These are phyloP conservation scores for Beverwykella pulmonaria DNA, from an alignment of 495 filamentous ascomycete species.

Conservation along the genomic window DNA sequence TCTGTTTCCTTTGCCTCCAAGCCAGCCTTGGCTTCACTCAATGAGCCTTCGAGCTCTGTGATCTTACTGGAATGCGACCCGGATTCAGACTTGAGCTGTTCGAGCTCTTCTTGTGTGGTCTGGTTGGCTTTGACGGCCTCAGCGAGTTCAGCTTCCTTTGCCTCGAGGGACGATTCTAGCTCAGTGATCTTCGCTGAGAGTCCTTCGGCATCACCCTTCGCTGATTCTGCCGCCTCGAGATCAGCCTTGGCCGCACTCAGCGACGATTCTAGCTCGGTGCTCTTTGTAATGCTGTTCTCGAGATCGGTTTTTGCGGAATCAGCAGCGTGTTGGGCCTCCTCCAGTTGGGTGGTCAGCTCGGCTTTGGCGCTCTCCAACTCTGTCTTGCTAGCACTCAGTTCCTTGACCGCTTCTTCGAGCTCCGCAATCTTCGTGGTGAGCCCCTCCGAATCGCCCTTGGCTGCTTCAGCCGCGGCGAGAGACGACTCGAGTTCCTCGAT, in stretches of 20 bases:
- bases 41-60: slow-evolving; percentile 10
- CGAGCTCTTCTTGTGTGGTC: not conserved
- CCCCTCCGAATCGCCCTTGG: not conserved
- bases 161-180: slow-evolving; percentile 9
- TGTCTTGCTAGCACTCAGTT: not conserved
- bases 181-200: slow-evolving; percentile 5
- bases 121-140: not conserved
- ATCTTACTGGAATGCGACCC: slow-evolving; percentile 5
- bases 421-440: slow-evolving; percentile 7
- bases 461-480: not conserved
- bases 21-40: slow-evolving; percentile 5
- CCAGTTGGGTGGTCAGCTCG: not conserved
- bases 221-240: not conserved
- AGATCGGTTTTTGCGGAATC: slow-evolving; percentile 21
- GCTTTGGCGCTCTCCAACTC: not conserved
- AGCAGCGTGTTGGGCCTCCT: slow-evolving; percentile 1
- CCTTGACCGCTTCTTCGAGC: not conserved
- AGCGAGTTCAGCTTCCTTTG: slow-evolving; percentile 4
- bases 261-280: not conserved
- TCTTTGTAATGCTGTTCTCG: not conserved
- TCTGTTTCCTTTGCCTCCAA: slow-evolving; percentile 14
- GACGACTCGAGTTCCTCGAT: not conserved
- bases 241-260: not conserved
- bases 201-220: slow-evolving; percentile 2
- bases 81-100: not conserved